phyloP scores from a whole-genome alignment of 805 yeast species.

The Candida pini region DNA sequence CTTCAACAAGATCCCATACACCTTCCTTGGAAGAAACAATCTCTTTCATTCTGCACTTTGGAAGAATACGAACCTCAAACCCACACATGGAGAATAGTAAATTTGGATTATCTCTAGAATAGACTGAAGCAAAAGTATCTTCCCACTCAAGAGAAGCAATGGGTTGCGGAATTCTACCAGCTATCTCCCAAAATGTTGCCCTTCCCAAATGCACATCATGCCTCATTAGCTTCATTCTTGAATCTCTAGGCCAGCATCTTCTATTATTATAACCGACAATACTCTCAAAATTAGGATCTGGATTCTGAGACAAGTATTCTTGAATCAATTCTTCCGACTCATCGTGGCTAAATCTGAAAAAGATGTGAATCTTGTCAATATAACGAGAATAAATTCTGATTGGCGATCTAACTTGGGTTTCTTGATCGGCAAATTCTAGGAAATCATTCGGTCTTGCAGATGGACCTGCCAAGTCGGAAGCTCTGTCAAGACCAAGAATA shows the following conservation, averaged over 20 bases:
- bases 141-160: conserved; percentile 74
- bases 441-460: conserved; percentile 69
- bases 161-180: conserved; percentile 72
- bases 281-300: conserved; percentile 88
- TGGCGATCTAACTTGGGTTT: conserved; percentile 64
- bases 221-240: conserved; percentile 84
- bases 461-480: conserved; percentile 80
- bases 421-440: conserved; percentile 56
- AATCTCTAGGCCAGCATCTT: conserved; percentile 92
- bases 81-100: conserved; percentile 89
- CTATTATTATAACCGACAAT: conserved; percentile 82
- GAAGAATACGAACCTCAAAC: conserved; percentile 85
- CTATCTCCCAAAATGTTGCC: conserved; percentile 88
- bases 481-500: conserved; percentile 80
- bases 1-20: conserved; percentile 82
- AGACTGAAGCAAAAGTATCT: conserved; percentile 77
- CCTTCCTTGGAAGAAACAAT: conserved; percentile 63
- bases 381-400: conserved; percentile 77
- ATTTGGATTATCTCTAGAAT: conserved; percentile 86
- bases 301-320: conserved; percentile 75
- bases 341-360: conserved; percentile 66
- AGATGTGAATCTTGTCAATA: conserved; percentile 72
- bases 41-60: conserved; percentile 57
- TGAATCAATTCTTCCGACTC: conserved; percentile 74
- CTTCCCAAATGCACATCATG: conserved; percentile 89